Percentiles rank a stretch among this genome's conserved stretches.
Evolutionary conservation across 2,329 filamentous ascomycete species (phyloP).

Genomic region (Macrophomina pseudophaseolina): DNA sequence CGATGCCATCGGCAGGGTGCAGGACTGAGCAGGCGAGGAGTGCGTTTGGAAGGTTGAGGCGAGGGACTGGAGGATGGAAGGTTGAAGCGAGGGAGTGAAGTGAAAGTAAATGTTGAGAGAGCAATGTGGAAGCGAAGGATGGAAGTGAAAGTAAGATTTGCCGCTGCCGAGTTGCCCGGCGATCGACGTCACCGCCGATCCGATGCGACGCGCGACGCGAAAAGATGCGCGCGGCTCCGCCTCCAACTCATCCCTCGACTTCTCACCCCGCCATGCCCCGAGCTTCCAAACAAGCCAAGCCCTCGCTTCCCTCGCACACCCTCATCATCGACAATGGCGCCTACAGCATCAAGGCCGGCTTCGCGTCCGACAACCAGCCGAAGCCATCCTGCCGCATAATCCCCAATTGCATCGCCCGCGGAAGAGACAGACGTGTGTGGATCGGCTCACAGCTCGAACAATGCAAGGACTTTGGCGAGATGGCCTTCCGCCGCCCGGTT

Average conservation of each 20-base stretch:
- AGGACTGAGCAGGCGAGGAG: too few relatives aligned
- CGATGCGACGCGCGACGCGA: constrained; percentile 8
- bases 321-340: constrained; percentile 94
- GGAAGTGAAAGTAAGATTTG: background rate
- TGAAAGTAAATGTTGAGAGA: too few relatives aligned
- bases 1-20: too few relatives aligned
- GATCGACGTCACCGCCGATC: constrained; percentile 10
- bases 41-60: too few relatives aligned
- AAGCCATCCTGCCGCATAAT: constrained; percentile 67
- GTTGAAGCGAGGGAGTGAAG: background rate
- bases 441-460: constrained; percentile 77
- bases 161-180: background rate
- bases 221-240: background rate
- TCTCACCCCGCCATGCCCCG: constrained; percentile 24
- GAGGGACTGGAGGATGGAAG: too few relatives aligned
- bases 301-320: constrained; percentile 51
- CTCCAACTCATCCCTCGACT: background rate
- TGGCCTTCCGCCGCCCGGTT: constrained; percentile 83
- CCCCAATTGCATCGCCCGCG: constrained; percentile 86
- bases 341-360: constrained; percentile 88
- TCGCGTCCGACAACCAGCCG: constrained; percentile 48
- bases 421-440: constrained; percentile 75
- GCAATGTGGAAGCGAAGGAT: background rate
- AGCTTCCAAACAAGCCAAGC: constrained; percentile 13
- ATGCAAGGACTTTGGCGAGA: constrained; percentile 88